Percentiles rank a stretch among this genome's conserved stretches.
phyloP scores from a whole-genome alignment of 2,329 filamentous ascomycete genomes.

The Penicillium palitans region DNA sequence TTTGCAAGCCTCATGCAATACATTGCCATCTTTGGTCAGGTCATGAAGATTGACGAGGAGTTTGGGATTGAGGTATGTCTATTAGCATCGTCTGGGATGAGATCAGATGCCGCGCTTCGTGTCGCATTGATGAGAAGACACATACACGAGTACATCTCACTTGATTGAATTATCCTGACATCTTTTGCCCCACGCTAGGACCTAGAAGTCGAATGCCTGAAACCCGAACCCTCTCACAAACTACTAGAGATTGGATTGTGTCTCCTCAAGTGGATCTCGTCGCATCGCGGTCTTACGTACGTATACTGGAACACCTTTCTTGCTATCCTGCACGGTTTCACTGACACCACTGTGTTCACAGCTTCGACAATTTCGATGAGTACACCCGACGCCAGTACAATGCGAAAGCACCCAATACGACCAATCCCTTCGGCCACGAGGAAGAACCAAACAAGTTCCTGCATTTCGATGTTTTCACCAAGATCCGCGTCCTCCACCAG shows the following conservation, averaged over 20 bases:
- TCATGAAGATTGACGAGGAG: slow-evolving; percentile 84
- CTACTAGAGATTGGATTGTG: slow-evolving; percentile 80
- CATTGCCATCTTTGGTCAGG: slow-evolving; percentile 85
- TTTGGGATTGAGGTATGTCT: slow-evolving; percentile 80
- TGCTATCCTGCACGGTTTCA: background rate
- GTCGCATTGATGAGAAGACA: slow-evolving; percentile 4
- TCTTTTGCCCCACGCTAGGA: slow-evolving; percentile 58
- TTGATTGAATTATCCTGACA: background rate
- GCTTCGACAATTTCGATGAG: slow-evolving; percentile 85
- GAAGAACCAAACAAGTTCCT: slow-evolving; percentile 72
- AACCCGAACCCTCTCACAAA: slow-evolving; percentile 67
- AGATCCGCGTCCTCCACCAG: slow-evolving; percentile 78
- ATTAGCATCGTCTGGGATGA: background rate
- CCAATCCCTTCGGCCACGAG: slow-evolving; percentile 81
- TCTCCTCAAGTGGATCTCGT: slow-evolving; percentile 89
- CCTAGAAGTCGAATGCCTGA: slow-evolving; percentile 84
- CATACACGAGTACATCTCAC: too few relatives aligned
- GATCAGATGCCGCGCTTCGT: slow-evolving; percentile 15
- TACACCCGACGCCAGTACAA: slow-evolving; percentile 87
- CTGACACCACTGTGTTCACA: slow-evolving; percentile 41
- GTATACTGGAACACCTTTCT: slow-evolving; percentile 37
- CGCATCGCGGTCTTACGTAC: slow-evolving; percentile 87
- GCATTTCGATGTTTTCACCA: slow-evolving; percentile 78
- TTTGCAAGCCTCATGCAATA: slow-evolving; percentile 94
- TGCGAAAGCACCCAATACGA: slow-evolving; percentile 68